Base-by-base conservation (phyloP, 805 yeast genomes). In the Candida pseudoglaebosa region DNA sequence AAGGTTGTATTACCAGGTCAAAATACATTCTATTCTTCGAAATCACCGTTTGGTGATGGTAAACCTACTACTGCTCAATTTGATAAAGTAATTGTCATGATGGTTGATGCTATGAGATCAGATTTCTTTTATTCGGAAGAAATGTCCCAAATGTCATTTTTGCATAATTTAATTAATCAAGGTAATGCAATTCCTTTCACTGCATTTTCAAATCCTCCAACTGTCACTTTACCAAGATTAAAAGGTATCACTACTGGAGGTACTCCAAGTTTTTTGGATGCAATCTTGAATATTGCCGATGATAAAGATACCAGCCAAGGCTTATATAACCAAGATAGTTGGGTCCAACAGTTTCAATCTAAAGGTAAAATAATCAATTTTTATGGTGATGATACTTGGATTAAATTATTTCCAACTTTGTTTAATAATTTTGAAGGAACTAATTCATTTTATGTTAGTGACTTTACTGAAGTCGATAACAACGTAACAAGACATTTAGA, bases 331-430 rank as follows among this genome's bases (percentile, higher is more conserved):
- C 95, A 84, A 46, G 99, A 93, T 56, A 84, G 93, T 20, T 89
- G 97, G 96, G 57, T 90, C 7, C 69, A 70, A 24, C 98, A 93
- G 54, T 70, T 89, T 61, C 43, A 47, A 18, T 37, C 46, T 17
- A 59, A 59, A 21, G 47, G 45, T 19, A 71, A 71, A 54, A 67
- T 53, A 15, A 65, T 93, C 20, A 84, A 89, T 54, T 86, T 93
- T 75, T 91, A 75, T 65, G 99, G 99, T 22, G 99, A 93, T 60
- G 99, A 93, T 56, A 93, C 99, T 1, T 93, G 99, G 99, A 61
- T 90, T 45, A 90, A 88, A 54, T 68, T 93, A 35, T 93, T 90
- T 48, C 96, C 96, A 0, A 55, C 54, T 5, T 48, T 40, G 4
- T 90, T 91, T 52, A 67, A 70, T 15, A 67, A 73, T 33, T 63